Conservation (phyloP, 805 yeast species). For the Nakazawaea peltata region DNA sequence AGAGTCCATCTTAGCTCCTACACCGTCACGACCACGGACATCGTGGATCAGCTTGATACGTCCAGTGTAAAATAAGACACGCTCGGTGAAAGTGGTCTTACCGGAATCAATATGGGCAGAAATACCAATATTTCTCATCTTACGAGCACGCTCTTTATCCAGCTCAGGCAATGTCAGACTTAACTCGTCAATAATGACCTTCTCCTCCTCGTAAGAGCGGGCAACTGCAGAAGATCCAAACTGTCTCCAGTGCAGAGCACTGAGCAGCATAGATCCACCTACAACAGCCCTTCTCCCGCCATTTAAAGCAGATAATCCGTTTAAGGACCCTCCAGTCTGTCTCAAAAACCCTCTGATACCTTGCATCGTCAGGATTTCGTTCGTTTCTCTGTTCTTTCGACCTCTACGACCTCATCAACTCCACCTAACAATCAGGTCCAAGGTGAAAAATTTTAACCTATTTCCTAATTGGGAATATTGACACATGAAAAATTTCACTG, state of each 20-base stretch:
- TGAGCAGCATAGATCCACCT: too few species aligned
- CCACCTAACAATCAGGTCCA: too few species aligned
- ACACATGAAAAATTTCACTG: too few species aligned
- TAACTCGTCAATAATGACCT: slow-evolving; percentile 55
- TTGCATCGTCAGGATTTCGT: too few species aligned
- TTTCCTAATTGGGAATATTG: too few species aligned
- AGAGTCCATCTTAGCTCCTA: slow-evolving; percentile 99
- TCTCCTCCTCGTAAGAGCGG: slow-evolving; percentile 61
- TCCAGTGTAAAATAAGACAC: slow-evolving; percentile 94
- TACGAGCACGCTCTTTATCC: slow-evolving; percentile 43
- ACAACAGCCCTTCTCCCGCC: too few species aligned
- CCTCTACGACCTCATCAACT: too few species aligned
- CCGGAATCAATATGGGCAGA: slow-evolving; percentile 99
- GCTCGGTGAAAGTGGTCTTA: slow-evolving; percentile 95
- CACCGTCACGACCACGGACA: slow-evolving; percentile 93
- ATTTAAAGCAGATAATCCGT: too few species aligned
- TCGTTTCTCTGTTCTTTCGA: background rate
- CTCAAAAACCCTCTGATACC: too few species aligned
- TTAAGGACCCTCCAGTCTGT: too few species aligned
- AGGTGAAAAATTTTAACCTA: too few species aligned
- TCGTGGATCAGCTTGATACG: slow-evolving; percentile 95
- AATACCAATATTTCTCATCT: slow-evolving; percentile 90
- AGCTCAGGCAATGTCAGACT: slow-evolving; percentile 36
- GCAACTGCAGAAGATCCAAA: slow-evolving; percentile 1
- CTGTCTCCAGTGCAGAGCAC: slow-evolving; percentile 1